These are phyloP conservation scores for Apiospora kogelbergensis DNA, from an alignment of 2,329 filamentous ascomycete genomes.

Conservation along the genomic window DNA sequence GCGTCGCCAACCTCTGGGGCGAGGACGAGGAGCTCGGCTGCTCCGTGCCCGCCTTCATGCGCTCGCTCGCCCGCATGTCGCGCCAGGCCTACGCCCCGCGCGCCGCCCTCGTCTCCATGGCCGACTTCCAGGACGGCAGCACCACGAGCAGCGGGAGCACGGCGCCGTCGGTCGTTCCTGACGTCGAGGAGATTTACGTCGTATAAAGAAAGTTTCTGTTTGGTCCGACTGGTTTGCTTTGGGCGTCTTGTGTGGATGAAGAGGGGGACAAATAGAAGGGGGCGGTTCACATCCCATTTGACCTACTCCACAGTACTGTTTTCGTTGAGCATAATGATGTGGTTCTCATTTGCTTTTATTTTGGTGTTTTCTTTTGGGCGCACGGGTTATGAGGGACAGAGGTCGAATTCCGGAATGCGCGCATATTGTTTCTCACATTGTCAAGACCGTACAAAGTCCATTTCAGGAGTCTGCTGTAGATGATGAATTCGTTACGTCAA, in stretches of 20 bases:
- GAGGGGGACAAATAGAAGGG: neutral
- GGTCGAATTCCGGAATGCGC: no score
- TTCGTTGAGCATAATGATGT: neutral
- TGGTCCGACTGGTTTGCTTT: no score
- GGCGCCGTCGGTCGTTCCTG: neutral
- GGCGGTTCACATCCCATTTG: neutral
- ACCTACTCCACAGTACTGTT: neutral
- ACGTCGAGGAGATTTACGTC: neutral
- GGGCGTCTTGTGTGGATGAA: neutral
- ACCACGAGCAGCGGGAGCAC: neutral
- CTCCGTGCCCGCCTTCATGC: neutral
- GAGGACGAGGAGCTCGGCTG: neutral
- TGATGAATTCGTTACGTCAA: neutral
- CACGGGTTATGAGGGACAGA: no score
- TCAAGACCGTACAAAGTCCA: no score
- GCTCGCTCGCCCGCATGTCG: neutral
- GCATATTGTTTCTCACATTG: no score
- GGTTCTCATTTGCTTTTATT: neutral
- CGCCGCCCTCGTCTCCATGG: neutral
- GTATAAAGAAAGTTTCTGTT: neutral
- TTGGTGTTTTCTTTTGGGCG: neutral
- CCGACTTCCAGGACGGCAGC: neutral
- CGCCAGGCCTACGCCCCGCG: neutral
- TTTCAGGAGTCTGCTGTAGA: no score
- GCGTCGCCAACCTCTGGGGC: neutral